phyloP scores from a whole-genome alignment of 768 basidiomycete species.

The Dendrothele bispora region DNA sequence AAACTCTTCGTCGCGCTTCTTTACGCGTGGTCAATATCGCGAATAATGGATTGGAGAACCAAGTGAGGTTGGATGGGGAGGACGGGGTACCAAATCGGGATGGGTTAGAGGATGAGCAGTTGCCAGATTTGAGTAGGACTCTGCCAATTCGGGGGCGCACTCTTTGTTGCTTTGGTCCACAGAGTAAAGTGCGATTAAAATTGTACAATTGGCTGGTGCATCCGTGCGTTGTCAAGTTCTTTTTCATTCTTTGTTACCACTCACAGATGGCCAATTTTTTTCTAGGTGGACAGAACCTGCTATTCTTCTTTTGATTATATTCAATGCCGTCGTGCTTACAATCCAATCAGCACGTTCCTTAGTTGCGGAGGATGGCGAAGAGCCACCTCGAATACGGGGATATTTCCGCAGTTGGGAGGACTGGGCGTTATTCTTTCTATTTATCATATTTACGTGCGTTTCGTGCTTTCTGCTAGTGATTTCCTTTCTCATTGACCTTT shows the following conservation, averaged over 20 bases:
- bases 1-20: constrained; percentile 61
- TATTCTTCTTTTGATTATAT: constrained; percentile 80
- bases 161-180: constrained; percentile 72
- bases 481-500: constrained; percentile 3
- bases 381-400: constrained; percentile 51
- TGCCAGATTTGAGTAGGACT: constrained; percentile 42
- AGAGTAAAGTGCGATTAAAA: constrained; percentile 58
- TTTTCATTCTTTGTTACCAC: constrained; percentile 3
- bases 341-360: constrained; percentile 72
- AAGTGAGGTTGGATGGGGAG: constrained; percentile 54
- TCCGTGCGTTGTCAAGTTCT: constrained; percentile 50
- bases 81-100: constrained; percentile 32
- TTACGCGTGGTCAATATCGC: constrained; percentile 82
- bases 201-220: constrained; percentile 71
- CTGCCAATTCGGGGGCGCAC: constrained; percentile 74
- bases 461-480: not conserved
- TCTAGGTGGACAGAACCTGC: constrained; percentile 82
- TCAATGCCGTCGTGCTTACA: constrained; percentile 80
- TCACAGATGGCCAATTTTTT: not conserved
- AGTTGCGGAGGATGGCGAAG: constrained; percentile 46
- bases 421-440: constrained; percentile 78
- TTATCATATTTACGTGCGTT: constrained; percentile 82
- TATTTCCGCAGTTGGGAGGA: constrained; percentile 94
- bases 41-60: constrained; percentile 58
- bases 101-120: constrained; percentile 33